Evolutionary conservation across 2,329 filamentous ascomycete species (phyloP), one percentile per base, ranked within the genome.

Genomic region (Clonostachys byssicola): DNA sequence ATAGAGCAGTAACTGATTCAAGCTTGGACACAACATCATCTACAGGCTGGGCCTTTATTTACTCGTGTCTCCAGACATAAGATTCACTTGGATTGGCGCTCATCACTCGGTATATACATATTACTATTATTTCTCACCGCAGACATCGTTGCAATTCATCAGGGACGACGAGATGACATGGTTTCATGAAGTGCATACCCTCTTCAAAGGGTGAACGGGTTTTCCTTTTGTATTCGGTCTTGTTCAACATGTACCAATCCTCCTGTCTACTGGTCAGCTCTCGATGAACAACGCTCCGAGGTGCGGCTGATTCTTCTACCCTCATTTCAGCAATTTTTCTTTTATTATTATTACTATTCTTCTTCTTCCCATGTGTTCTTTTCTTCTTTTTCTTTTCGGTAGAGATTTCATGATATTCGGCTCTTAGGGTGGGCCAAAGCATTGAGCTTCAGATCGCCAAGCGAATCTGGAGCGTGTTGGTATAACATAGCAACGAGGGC

Each of bases 1-100:
- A 45, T 63, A 43, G 65, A 69, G 48, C 56, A 58, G 58, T 67
- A 54, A 62, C 3, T 5, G 36, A 39, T 18, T 18, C 36, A n/a
- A 39, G 36, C 23, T 30, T 30, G 23, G 23, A 30, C 23, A 30
- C 23, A 30, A 30, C 23, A 30, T 30, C 23, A 30, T 30, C 23
- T 30, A 30, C 23, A 30, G 23, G 23, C 23, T 30, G 23, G 34
- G 7, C 3, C 23, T 30, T 30, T 30, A 30, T 30, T 30, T 30
- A 30, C 23, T 30, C 23, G 23, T 30, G 23, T 30, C 23, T 10
- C 23, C 23, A 30, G 23, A 30, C 23, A 30, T 30, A 10, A 30
- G 23, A 30, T 9, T 30, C 9, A 30, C 23, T 30, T 30, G 23
- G 23, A 30, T 30, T 30, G 23, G 23, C 23, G 23, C 23, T 30